These are phyloP conservation scores for Backusella tuberculispora DNA, from an alignment of 192 early-diverging fungal species.

Conservation along the genomic window DNA sequence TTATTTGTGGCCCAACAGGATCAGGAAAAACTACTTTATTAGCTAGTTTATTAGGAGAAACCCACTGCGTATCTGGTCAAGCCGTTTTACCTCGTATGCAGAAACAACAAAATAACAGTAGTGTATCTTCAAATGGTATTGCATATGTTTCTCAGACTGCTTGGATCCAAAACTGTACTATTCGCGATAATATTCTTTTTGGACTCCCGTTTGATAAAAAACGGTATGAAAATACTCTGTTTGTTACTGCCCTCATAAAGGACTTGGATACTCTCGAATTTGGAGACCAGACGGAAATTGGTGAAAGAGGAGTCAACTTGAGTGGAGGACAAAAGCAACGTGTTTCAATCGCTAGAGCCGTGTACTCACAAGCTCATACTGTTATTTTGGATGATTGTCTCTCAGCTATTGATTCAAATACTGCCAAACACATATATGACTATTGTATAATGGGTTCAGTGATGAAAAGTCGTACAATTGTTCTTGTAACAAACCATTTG, in stretches of 20 bases:
- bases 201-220: slow-evolving; percentile 32
- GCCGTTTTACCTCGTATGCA: slow-evolving; percentile 38
- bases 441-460: slow-evolving; percentile 75
- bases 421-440: slow-evolving; percentile 77
- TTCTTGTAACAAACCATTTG: slow-evolving; percentile 87
- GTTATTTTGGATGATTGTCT: slow-evolving; percentile 87
- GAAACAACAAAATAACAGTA: neutral
- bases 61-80: slow-evolving; percentile 26
- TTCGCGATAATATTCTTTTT: slow-evolving; percentile 74
- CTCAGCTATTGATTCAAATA: slow-evolving; percentile 86
- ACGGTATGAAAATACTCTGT: slow-evolving; percentile 32
- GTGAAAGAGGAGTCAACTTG: slow-evolving; percentile 85
- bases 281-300: slow-evolving; percentile 81
- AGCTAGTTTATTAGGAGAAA: slow-evolving; percentile 81
- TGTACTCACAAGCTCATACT: slow-evolving; percentile 69
- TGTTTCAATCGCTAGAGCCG: slow-evolving; percentile 83
- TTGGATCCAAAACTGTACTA: slow-evolving; percentile 74
- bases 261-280: slow-evolving; percentile 81
- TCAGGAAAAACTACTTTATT: slow-evolving; percentile 78
- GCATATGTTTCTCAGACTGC: slow-evolving; percentile 76
- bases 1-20: neutral
- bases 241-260: slow-evolving; percentile 74
- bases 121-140: slow-evolving; percentile 45
- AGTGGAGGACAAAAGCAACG: slow-evolving; percentile 90
- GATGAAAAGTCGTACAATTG: slow-evolving; percentile 74